phyloP scores from a whole-genome alignment of 139 green algal genomes.

The Pleodorina starrii region DNA sequence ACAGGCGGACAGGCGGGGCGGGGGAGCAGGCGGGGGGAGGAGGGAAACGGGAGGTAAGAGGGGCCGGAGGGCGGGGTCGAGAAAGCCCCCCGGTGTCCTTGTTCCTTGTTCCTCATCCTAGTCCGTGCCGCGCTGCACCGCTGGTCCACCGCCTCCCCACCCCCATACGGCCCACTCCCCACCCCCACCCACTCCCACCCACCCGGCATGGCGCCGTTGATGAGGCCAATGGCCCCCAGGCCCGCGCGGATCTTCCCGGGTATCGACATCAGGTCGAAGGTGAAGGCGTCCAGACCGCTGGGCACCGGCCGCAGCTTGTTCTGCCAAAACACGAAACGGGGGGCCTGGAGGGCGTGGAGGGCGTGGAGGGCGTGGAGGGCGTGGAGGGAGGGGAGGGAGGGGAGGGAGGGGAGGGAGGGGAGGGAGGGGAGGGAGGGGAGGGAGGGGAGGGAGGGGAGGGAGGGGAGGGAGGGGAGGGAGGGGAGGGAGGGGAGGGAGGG shows the following conservation, averaged over 20 bases:
- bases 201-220: slow-evolving; percentile 79
- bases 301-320: slow-evolving; percentile 90
- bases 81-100: too few species aligned
- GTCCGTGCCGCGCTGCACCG: too few species aligned
- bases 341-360: slow-evolving; percentile 81
- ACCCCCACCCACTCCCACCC: not conserved
- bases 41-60: too few species aligned
- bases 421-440: not conserved
- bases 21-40: not conserved
- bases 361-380: slow-evolving; percentile 60
- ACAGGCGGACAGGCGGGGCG: not conserved
- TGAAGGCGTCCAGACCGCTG: slow-evolving; percentile 83
- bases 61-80: too few species aligned
- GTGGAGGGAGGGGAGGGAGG: not conserved
- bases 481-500: too few species aligned
- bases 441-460: too few species aligned
- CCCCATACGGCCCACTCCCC: not conserved
- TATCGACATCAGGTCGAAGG: slow-evolving; percentile 94
- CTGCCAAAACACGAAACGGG: slow-evolving; percentile 97
- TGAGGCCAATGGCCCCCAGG: slow-evolving; percentile 92
- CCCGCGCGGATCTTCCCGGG: slow-evolving; percentile 96
- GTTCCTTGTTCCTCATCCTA: too few species aligned
- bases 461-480: too few species aligned
- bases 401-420: not conserved
- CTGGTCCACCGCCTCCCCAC: too few species aligned